A percentile compares a stretch with the other conserved stretches of the same genome.
These are phyloP conservation scores for Cyclotella atomus DNA, from an alignment of 108 stramenopile species.

Conservation along the genomic window DNA sequence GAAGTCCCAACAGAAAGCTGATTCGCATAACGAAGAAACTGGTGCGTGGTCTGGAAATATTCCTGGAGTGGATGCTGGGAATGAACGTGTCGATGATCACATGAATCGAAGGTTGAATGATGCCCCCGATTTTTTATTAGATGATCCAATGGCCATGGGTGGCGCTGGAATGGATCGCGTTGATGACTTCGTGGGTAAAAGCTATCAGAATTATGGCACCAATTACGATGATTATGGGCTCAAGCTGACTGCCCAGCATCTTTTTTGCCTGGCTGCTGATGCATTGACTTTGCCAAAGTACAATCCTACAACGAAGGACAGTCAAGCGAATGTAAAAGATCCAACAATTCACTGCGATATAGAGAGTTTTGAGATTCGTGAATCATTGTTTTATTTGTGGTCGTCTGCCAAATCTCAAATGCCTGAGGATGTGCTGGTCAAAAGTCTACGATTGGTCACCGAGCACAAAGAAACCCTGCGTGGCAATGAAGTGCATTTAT, in stretches of 20 bases:
- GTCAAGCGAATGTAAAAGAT: constrained; percentile 9
- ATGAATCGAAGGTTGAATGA: constrained; percentile 20
- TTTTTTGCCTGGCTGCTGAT: constrained; percentile 77
- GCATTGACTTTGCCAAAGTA: constrained; percentile 55
- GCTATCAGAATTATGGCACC: background rate
- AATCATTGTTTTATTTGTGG: constrained; percentile 71
- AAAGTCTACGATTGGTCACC: constrained; percentile 50
- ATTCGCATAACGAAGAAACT: background rate
- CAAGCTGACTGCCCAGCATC: constrained; percentile 58
- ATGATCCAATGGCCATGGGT: constrained; percentile 2
- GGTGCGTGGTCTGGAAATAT: background rate
- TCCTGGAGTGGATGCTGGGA: constrained; percentile 20
- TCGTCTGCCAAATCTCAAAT: constrained; percentile 72
- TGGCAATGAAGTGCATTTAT: constrained; percentile 56
- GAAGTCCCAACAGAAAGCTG: background rate
- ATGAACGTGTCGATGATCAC: constrained; percentile 24
- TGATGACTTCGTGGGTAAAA: background rate
- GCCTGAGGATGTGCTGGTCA: constrained; percentile 44
- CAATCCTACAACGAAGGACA: constrained; percentile 37
- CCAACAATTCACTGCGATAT: constrained; percentile 42
- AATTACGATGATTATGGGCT: constrained; percentile 21
- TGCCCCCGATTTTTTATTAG: background rate
- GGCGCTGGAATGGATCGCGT: background rate
- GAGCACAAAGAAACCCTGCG: constrained; percentile 56
- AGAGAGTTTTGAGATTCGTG: constrained; percentile 48